Evolutionary conservation across 1,284 basidiomycete species (phyloP), one percentile per base, ranked within the genome.

Genomic region (Hortiboletus rubellus): DNA sequence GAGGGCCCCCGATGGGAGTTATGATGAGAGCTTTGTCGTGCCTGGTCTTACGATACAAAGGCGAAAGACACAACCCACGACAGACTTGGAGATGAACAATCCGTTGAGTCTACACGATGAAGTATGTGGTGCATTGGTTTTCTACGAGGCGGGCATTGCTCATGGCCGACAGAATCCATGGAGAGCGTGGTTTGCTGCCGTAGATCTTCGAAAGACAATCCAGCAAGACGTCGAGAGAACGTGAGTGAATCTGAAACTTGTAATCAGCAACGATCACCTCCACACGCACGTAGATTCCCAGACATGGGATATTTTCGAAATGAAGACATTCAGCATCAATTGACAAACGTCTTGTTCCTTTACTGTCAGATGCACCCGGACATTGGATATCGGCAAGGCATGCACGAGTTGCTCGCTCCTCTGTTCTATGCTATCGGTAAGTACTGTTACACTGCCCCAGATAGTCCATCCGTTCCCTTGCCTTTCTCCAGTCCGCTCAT

Each of bases 351-450:
- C 31, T 78, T 98, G 17, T 96, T 93, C 71, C 75, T 97, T 22
- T 91, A 90, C 67, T 85, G 89, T 18, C 79, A 83, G 41, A 82
- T 84, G 67, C 85, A 94, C 72, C 84, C 89, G 1, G 80, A 87
- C 50, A 84, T 95, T 22, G 93, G 94, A 33, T 97, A 97, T 69
- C 83, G 95, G 34, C 90, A 96, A 80, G 95, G 95, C 48, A 97
- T 98, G 95, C 95, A 98, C 70, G 95, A 98, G 70, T 77, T 97
- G 6, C 81, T 96, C 8, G 95, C 94, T 1, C 89, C 92, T 0
- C 72, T 96, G 34, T 89, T 92, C 63, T 84, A 89, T 67, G 87
- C 87, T 2, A 79, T 93, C 46, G 72, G 72, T 74, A 64, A 61
- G 72, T 66, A 27, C 27, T 38, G 38, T 50, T 49, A 15, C 33